A percentile compares a stretch with the other conserved stretches of the same genome.
Conservation (phyloP, 345 rosid genomes). For the Syzygium jambos region DNA sequence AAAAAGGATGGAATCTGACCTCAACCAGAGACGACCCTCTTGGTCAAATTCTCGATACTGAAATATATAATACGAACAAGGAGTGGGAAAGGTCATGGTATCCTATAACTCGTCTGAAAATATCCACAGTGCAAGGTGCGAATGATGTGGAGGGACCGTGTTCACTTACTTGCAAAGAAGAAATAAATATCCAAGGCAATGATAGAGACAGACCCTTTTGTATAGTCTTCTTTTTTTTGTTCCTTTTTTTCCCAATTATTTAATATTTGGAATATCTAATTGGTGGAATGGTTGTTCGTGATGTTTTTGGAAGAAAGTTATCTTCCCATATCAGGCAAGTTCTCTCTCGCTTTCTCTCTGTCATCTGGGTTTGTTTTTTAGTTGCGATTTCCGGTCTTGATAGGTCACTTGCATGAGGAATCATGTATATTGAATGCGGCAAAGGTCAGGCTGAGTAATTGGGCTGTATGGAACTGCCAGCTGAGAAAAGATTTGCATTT, state of each 20-base stretch:
- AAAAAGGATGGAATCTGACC: not conserved
- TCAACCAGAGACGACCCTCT: not conserved
- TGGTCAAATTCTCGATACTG: not conserved
- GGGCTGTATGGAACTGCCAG: not conserved
- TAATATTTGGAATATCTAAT: not conserved
- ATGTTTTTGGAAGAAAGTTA: slow-evolving; percentile 12
- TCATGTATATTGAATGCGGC: not conserved
- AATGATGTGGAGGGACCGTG: not conserved
- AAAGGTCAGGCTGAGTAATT: not conserved
- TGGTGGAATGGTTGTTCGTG: not conserved
- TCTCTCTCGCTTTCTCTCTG: slow-evolving; percentile 10
- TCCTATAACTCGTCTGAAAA: not conserved
- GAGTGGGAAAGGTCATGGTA: not conserved
- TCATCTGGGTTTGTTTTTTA: not conserved
- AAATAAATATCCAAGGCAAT: not conserved
- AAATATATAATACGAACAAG: not conserved
- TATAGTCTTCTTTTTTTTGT: not conserved
- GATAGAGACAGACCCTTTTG: not conserved
- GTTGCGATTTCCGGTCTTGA: not conserved
- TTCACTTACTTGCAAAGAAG: not conserved
- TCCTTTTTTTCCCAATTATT: no score
- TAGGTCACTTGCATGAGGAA: not conserved
- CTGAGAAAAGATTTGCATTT: not conserved
- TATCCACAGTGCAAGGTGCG: not conserved
- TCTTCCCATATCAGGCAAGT: slow-evolving; percentile 25